Evolutionary conservation across 2,329 filamentous ascomycete genomes (phyloP).

Genomic region (Nothophaeocryptopus gaeumannii): DNA sequence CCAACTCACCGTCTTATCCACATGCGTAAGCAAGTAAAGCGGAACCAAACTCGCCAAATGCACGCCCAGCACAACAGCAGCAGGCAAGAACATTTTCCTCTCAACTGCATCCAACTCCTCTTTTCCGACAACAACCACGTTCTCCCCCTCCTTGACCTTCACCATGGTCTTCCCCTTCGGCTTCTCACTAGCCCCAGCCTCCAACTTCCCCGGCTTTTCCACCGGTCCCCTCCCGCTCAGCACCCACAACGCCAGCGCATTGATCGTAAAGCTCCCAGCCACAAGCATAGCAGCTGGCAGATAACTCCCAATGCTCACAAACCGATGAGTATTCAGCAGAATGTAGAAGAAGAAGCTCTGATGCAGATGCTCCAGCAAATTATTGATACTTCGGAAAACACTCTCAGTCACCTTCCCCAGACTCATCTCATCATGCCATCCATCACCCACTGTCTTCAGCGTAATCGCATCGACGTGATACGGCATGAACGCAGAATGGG

Average conservation of each 20-base stretch:
- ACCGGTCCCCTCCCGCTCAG: conserved; percentile 62
- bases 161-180: conserved; percentile 37
- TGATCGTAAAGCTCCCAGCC: conserved; percentile 91
- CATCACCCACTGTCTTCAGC: conserved; percentile 80
- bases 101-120: conserved; percentile 48
- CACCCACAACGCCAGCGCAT: conserved; percentile 91
- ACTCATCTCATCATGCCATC: conserved; percentile 97
- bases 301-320: conserved; percentile 97
- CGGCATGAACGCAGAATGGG: conserved; percentile 93
- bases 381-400: conserved; percentile 90
- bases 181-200: conserved; percentile 27
- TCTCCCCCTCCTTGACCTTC: conserved; percentile 36
- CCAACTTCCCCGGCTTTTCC: conserved; percentile 34
- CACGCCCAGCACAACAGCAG: conserved; percentile 67
- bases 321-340: conserved; percentile 83
- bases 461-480: conserved; percentile 98
- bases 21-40: conserved; percentile 80
- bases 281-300: conserved; percentile 96
- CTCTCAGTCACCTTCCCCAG: conserved; percentile 87
- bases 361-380: conserved; percentile 91
- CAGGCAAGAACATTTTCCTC: conserved; percentile 67
- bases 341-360: conserved; percentile 99
- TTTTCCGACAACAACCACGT: conserved; percentile 40
- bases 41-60: conserved; percentile 79
- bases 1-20: conserved; percentile 60